phyloP scores from a whole-genome alignment of 192 early-diverging fungal species.

The Entomortierella lignicola region DNA sequence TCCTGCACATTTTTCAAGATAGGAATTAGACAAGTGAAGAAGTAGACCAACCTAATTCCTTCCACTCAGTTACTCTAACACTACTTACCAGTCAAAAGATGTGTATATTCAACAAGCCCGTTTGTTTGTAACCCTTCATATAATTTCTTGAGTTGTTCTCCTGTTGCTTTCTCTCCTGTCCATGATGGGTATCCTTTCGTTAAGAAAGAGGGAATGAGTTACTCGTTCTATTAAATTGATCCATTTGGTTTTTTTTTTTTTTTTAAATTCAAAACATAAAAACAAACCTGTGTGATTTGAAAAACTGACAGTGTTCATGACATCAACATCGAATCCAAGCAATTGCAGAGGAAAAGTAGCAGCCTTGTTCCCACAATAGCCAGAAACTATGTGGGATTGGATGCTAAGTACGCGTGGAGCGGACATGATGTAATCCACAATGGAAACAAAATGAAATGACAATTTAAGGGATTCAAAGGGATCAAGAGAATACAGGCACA shows the following conservation, averaged over 20 bases:
- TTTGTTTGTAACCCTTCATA: slow-evolving; percentile 81
- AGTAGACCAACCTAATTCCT: too few relatives aligned
- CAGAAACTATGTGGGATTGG: slow-evolving; percentile 65
- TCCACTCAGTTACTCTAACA: neutral
- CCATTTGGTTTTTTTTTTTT: too few relatives aligned
- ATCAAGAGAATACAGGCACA: neutral
- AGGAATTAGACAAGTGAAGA: neutral
- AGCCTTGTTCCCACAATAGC: slow-evolving; percentile 82
- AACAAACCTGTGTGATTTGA: slow-evolving; percentile 90
- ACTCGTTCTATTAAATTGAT: too few relatives aligned
- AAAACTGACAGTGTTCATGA: slow-evolving; percentile 93
- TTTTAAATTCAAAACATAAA: too few relatives aligned
- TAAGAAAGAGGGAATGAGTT: neutral
- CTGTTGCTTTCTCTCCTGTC: slow-evolving; percentile 75
- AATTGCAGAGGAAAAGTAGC: slow-evolving; percentile 93
- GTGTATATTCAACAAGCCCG: slow-evolving; percentile 80
- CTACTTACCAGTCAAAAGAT: slow-evolving; percentile 79
- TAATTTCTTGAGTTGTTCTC: slow-evolving; percentile 72
- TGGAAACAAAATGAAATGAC: neutral
- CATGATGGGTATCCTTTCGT: slow-evolving; percentile 76
- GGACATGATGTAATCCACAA: slow-evolving; percentile 8
- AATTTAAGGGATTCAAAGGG: neutral
- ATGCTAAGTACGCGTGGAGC: slow-evolving; percentile 59
- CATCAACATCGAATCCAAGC: slow-evolving; percentile 91
- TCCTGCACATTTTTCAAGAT: slow-evolving; percentile 51